Evolutionary conservation across 1,139 yeast species (phyloP), one percentile per base, ranked within the genome.

Genomic region (Saccharomyces hybrid): DNA sequence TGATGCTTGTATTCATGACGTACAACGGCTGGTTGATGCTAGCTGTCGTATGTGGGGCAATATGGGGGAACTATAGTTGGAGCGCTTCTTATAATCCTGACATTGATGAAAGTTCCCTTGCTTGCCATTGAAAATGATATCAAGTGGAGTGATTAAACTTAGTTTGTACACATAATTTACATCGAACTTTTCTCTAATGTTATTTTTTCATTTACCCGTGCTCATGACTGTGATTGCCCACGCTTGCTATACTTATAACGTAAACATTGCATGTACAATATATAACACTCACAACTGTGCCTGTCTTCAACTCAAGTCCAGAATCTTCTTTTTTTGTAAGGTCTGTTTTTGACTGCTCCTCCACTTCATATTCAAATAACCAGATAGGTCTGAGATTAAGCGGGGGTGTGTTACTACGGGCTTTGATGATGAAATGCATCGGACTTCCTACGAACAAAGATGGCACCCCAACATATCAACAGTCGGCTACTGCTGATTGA

Each of bases 1-100:
- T 87, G 61, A 87, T 87, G 95, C 77, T 86, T 63, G 80, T 87
- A 0, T 87, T 86, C 64, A 87, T 87, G 95, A 86, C 91, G 3
- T 87, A 85, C 67, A 86, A 87, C 66, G 89, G 93, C 4, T 87
- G 90, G 89, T 78, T 83, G 51, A 86, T 87, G 93, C 54, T 82
- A 14, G 83, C 91, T 2, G 86, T 86, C 28, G 83, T 81, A 0
- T 60, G 78, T 3, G 95, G 95, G 1, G 93, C 93, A 1, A 77
- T 75, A 16, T 47, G 82, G 27, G 95, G 95, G 1, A 78, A 83
- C 63, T 81, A 77, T 63, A 48, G 80, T 12, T 88, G 90, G 86
- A 61, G 59, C 2, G 54, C 57, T 14, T 51, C 51, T 24, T 38
- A 53, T 14, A 53, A 46, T 28, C 42, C 56, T 8, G 27, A 48